A percentile compares a stretch with the other conserved stretches of the same genome.
phyloP scores from a whole-genome alignment of 768 basidiomycete genomes.

The Dacryopinax spathularia region DNA sequence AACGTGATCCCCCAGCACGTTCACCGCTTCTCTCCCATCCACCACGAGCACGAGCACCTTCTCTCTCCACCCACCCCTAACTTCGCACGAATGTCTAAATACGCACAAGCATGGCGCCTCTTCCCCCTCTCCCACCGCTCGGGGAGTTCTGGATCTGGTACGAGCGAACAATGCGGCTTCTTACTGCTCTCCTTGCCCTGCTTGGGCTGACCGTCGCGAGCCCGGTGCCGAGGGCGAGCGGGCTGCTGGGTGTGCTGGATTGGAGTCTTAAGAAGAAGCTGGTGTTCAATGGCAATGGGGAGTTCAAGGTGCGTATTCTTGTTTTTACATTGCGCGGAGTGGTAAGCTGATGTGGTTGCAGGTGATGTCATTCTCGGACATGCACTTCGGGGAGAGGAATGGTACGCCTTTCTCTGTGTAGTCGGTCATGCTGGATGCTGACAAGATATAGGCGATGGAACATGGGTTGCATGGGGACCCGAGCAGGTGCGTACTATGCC shows the following conservation, averaged over 20 bases:
- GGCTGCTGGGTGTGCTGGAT: background rate
- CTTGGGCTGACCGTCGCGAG: background rate
- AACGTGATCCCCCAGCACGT: too few relatives aligned
- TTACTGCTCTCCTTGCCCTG: background rate
- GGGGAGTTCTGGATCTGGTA: background rate
- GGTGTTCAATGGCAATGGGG: background rate
- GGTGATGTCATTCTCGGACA: conserved; percentile 56
- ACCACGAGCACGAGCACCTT: background rate
- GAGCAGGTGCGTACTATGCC: background rate
- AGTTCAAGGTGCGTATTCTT: background rate
- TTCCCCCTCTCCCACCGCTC: background rate
- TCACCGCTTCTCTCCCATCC: background rate
- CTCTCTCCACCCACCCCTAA: too few relatives aligned
- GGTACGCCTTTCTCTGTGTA: conserved; percentile 36
- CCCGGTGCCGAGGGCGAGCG: background rate
- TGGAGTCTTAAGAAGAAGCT: background rate
- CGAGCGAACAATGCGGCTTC: background rate
- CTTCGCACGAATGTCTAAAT: too few relatives aligned
- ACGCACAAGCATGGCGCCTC: background rate
- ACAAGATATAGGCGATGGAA: background rate
- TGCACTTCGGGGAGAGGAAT: conserved; percentile 68
- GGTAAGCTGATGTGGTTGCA: conserved; percentile 15
- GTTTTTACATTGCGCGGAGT: background rate
- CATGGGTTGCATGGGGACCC: background rate
- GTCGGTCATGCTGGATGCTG: background rate